Evolutionary conservation across 2,329 filamentous ascomycete genomes (phyloP), one percentile per base, ranked within the genome.

Genomic region (Tolypocladium paradoxum): DNA sequence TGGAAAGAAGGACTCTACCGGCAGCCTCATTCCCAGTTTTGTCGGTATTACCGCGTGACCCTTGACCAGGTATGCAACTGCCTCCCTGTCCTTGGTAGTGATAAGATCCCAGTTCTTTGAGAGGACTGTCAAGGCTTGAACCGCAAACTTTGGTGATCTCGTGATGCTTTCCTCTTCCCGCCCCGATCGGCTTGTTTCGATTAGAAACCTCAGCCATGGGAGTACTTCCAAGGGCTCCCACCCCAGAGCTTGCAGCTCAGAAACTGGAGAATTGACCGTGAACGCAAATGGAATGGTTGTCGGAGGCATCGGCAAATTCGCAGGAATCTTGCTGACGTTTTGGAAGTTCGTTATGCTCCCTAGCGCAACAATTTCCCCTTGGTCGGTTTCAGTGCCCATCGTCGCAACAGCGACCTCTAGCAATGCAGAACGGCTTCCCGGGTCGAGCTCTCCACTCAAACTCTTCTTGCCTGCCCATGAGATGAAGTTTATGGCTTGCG

Each of bases 81-180:
- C 81, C 20, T 78, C 75, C 65, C 86, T 93, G 2, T 85, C 84
- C 3, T 73, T 73, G 46, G 74, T 74, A 57, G 82, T 85, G 18
- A 95, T 70, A n/a, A 79, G 79, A 49, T 97, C 92, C 90, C 91
- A 99, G 58, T 87, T 84, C 65, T 92, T 96, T 2, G 92, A 95
- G 22, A 96, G 64, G 1, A 96, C 80, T 2, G 82, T 81, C 34
- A 99, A 76, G 11, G 96, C 79, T 58, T 88, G 84, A 0, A 82
- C 76, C 8, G 92, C 84, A 64, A 97, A 95, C 20, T 82, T 78
- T 24, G 88, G 70, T 0, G 84, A 87, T 52, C 77, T 79, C 0
- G 85, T 88, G 8, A 97, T 73, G 65, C 87, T 85, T 60, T 89
- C 79, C 2, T 84, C 78, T 5, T 82, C 73, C 4, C 78, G 64